Evolutionary conservation across 2,329 filamentous ascomycete genomes (phyloP).

Genomic region (Rachicladosporium sp.): DNA sequence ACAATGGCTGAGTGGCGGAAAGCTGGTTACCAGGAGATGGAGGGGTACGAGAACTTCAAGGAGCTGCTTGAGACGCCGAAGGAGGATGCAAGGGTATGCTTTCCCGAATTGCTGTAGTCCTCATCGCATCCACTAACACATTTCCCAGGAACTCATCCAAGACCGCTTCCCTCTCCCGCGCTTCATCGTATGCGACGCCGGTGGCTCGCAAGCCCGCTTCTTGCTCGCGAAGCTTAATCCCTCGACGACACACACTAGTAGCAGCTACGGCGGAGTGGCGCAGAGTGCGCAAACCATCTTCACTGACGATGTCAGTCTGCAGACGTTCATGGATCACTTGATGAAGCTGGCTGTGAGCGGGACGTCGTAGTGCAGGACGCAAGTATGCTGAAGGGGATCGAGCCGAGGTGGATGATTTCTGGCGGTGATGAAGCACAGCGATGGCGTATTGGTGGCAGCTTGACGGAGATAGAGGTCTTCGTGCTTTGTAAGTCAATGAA

Average conservation of each 20-base stretch:
- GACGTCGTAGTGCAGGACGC: slow-evolving; percentile 8
- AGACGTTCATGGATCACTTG: slow-evolving; percentile 98
- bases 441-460: too few relatives aligned
- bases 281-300: slow-evolving; percentile 96
- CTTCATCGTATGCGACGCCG: slow-evolving; percentile 98
- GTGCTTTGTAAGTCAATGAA: too few relatives aligned
- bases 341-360: slow-evolving; percentile 60
- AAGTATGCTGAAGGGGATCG: too few relatives aligned
- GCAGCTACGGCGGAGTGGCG: slow-evolving; percentile 78
- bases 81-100: slow-evolving; percentile 79
- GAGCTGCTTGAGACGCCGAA: slow-evolving; percentile 81
- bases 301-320: slow-evolving; percentile 92
- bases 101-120: too few relatives aligned
- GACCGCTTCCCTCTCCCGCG: slow-evolving; percentile 96
- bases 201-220: slow-evolving; percentile 94
- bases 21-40: slow-evolving; percentile 93
- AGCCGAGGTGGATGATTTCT: too few relatives aligned
- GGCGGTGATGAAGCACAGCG: too few relatives aligned
- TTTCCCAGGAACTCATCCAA: slow-evolving; percentile 74
- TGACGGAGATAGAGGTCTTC: too few relatives aligned
- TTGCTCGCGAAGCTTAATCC: slow-evolving; percentile 93
- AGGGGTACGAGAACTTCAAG: slow-evolving; percentile 95
- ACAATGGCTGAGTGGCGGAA: slow-evolving; percentile 97
- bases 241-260: slow-evolving; percentile 88
- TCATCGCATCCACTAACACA: slow-evolving; percentile 5